A percentile compares a stretch with the other conserved stretches of the same genome.
Evolutionary conservation across 1,139 yeast genomes (phyloP).

Genomic region (Kodamaea fungicola): DNA sequence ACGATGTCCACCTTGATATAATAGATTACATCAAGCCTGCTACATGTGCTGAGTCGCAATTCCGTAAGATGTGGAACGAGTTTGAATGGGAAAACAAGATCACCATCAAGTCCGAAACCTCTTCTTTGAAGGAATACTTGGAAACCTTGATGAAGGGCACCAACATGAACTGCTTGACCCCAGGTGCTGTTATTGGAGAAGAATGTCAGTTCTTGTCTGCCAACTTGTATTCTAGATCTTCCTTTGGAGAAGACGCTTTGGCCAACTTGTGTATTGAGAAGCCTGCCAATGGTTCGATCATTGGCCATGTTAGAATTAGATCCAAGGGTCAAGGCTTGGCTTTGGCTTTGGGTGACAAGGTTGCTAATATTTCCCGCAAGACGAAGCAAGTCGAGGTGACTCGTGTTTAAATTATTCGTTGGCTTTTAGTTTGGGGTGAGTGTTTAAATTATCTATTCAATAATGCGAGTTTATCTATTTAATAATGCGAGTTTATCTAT

Average conservation of each 20-base stretch:
- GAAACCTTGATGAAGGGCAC: conserved; percentile 78
- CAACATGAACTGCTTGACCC: conserved; percentile 91
- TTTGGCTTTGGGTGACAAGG: conserved; percentile 88
- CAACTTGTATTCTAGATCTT: conserved; percentile 85
- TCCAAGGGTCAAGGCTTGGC: conserved; percentile 98
- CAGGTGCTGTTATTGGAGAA: conserved; percentile 81
- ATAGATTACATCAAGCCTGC: conserved; percentile 98
- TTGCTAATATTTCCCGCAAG: conserved; percentile 72
- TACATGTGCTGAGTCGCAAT: conserved; percentile 78
- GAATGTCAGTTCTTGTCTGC: conserved; percentile 94
- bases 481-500: too few relatives aligned
- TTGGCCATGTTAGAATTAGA: conserved; percentile 95
- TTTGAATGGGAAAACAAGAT: conserved; percentile 99
- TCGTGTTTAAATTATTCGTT: conserved; percentile 11
- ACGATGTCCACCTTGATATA: conserved; percentile 93
- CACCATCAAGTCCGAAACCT: conserved; percentile 71
- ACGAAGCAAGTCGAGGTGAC: conserved; percentile 22
- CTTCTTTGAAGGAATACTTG: conserved; percentile 74
- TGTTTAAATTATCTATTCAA: too few relatives aligned
- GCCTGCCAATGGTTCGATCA: conserved; percentile 68
- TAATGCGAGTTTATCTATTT: too few relatives aligned
- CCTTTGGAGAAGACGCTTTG: conserved; percentile 96
- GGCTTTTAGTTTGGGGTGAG: too few relatives aligned
- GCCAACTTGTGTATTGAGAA: conserved; percentile 94
- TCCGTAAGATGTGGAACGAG: conserved; percentile 98